Evolutionary conservation across 2,329 filamentous ascomycete species (phyloP).

Genomic region (Ophiostoma montium): DNA sequence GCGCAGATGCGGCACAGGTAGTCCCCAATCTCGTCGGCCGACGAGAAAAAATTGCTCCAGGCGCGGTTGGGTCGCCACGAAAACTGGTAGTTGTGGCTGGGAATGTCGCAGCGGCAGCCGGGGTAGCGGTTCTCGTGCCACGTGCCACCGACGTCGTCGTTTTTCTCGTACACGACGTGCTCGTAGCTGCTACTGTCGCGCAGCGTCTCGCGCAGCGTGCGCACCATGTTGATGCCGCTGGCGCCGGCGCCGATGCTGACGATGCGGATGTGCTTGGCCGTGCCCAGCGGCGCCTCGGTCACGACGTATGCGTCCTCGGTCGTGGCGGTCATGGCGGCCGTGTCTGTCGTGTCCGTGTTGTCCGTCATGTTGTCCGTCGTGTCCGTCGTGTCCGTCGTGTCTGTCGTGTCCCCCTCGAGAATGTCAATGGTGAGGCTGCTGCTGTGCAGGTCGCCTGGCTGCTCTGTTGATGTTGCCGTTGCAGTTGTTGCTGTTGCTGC

Average conservation of each 20-base stretch:
- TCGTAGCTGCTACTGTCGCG: conserved; percentile 23
- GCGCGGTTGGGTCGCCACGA: conserved; percentile 44
- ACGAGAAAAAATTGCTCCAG: conserved; percentile 44
- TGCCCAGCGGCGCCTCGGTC: conserved; percentile 12
- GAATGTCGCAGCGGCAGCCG: conserved; percentile 41
- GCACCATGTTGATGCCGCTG: conserved; percentile 25
- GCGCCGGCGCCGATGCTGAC: conserved; percentile 29
- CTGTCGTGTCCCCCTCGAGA: not conserved
- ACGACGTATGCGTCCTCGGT: conserved; percentile 7
- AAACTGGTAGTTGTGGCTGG: conserved; percentile 48
- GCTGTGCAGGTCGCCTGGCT: not conserved
- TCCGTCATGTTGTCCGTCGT: not conserved
- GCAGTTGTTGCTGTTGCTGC: not conserved
- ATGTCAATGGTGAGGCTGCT: not conserved
- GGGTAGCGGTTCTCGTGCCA: conserved; percentile 48
- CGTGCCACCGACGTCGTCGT: conserved; percentile 39
- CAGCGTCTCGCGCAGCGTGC: conserved; percentile 29
- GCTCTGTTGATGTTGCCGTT: not conserved
- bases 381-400: not conserved
- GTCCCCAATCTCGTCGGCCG: conserved; percentile 37
- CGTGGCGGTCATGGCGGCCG: no score
- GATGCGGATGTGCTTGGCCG: conserved; percentile 26
- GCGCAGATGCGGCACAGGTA: conserved; percentile 34
- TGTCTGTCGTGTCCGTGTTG: not conserved
- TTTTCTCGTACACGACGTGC: conserved; percentile 41